phyloP scores from a whole-genome alignment of 202 grass and related monocot species.

The Dendrocalamus latiflorus region DNA sequence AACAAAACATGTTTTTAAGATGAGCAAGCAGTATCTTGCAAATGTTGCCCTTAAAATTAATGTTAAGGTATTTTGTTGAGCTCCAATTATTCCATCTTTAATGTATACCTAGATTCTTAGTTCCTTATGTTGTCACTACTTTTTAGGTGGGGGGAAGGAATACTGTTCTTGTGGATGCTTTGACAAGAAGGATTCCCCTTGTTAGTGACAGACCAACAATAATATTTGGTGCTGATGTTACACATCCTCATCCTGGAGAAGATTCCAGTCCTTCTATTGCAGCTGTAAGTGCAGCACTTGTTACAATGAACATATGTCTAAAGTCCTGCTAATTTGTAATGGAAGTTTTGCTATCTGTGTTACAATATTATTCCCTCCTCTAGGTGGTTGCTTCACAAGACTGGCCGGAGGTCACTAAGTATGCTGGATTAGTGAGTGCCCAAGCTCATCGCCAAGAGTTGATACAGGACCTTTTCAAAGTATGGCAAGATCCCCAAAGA shows the following conservation, averaged over 20 bases:
- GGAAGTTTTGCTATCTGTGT: no score
- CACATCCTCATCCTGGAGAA: conserved; percentile 98
- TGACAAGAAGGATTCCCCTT: conserved; percentile 77
- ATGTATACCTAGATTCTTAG: neutral
- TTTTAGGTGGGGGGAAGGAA: conserved; percentile 93
- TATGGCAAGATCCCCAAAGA: no score
- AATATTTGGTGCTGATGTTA: conserved; percentile 99
- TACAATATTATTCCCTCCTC: no score
- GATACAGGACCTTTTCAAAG: no score
- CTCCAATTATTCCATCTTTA: conserved; percentile 7
- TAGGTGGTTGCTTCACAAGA: no score
- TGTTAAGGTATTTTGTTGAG: conserved; percentile 61
- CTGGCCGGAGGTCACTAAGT: no score
- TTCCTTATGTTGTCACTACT: no score
- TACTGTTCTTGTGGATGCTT: conserved; percentile 93
- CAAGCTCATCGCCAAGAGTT: no score
- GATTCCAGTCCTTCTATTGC: conserved; percentile 98
- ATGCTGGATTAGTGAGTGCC: no score
- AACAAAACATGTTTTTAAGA: conserved; percentile 99
- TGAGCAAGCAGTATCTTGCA: conserved; percentile 96
- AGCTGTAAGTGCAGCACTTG: conserved; percentile 55
- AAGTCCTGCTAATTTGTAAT: neutral
- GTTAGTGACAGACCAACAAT: conserved; percentile 96
- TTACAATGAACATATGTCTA: neutral
- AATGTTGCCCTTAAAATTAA: conserved; percentile 99